Percentiles rank a stretch among this genome's conserved stretches.
Evolutionary conservation across 2,329 filamentous ascomycete species (phyloP).

Genomic region (Xylaria digitata): DNA sequence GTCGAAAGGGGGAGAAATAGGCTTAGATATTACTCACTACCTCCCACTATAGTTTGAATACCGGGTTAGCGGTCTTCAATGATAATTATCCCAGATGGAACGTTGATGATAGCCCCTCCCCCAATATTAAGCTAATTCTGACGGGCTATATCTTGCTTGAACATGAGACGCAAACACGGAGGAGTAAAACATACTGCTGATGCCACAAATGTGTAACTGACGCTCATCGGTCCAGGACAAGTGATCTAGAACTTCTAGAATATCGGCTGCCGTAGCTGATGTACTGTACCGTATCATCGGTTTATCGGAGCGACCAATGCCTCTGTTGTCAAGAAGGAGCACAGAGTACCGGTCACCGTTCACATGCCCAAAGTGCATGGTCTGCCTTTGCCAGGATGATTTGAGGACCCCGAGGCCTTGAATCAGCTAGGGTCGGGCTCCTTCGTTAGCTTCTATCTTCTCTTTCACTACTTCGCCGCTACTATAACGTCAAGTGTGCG

Average conservation of each 20-base stretch:
- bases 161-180: background rate
- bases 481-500: background rate
- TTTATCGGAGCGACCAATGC: conserved; percentile 83
- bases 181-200: conserved; percentile 62
- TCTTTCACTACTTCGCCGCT: background rate
- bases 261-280: conserved; percentile 84
- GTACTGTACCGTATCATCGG: conserved; percentile 83
- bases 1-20: background rate
- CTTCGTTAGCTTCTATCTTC: conserved; percentile 15
- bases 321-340: conserved; percentile 85
- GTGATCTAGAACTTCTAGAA: conserved; percentile 72
- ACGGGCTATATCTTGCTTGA: background rate
- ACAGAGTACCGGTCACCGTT: conserved; percentile 75
- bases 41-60: conserved; percentile 31
- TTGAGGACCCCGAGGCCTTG: conserved; percentile 80
- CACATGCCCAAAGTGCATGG: conserved; percentile 81
- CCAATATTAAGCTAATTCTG: background rate
- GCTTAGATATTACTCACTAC: conserved; percentile 33
- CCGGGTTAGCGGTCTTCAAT: conserved; percentile 19
- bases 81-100: conserved; percentile 46
- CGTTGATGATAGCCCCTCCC: background rate
- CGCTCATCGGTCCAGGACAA: conserved; percentile 71
- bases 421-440: conserved; percentile 67
- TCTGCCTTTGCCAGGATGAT: conserved; percentile 84
- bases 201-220: conserved; percentile 75